Base-by-base conservation (phyloP, 352 stramenopile species). In the Phytophthora palmivora region DNA sequence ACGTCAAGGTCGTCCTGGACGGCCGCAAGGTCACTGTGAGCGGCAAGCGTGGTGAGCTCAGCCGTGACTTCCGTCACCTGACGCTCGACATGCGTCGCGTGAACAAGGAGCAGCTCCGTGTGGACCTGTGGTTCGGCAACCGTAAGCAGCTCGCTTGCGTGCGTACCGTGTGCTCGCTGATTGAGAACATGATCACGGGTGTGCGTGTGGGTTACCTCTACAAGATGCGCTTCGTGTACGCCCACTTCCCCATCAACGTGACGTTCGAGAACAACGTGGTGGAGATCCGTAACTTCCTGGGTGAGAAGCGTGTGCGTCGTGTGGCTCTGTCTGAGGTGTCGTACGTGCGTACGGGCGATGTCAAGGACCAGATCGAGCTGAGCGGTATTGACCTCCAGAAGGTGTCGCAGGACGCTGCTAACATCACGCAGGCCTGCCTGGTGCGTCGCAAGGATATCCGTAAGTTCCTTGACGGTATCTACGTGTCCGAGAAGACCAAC, bases 381-480 rank as follows among this genome's bases (percentile, higher is more conserved):
- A 91, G 71, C 62, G 97, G 97, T 67, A 99, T 99, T 79, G 97
- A 99, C 84, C 94, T 99, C 69, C 82, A 96, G 57, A 92, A 94
- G 63, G 97, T 99, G 53, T 99, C 96, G 59, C 91, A 95, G 81
- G 84, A 96, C 64, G 74, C 65, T 26, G 82, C 87, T 56, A 94
- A 92, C 80, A 95, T 95, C 73, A 82, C 87, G 70, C 84, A 94
- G 74, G 74, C 83, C 60, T 94, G 84, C 55, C 74, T 95, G 34
- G 87, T 95, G 63, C 85, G 88, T 68, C 77, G 82, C 70, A 95
- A 94, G 81, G 87, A 95, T 95, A 99, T 99, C 79, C 97, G 97
- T 98, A 99, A 99, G 89, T 99, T 99, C 90, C 88, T 99, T 45
- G 98, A 99, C 80, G 98, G 97, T 97, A 99, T 99, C 79, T 99